Conservation (phyloP, 345 rosid species). For the Xanthoceras sorbifolium region DNA sequence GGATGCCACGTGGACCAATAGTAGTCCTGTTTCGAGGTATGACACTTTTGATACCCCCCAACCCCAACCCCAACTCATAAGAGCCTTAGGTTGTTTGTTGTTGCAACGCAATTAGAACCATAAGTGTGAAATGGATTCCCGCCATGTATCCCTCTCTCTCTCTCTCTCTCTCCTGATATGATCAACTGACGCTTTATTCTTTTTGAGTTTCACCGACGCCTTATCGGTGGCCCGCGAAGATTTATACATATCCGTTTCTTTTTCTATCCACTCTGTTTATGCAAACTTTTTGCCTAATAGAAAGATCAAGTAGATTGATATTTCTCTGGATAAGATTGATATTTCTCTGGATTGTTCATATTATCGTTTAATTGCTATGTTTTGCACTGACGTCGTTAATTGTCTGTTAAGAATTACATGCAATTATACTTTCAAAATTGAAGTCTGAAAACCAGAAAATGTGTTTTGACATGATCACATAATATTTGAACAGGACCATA, state of each 20-base stretch:
- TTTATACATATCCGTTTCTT: slow-evolving; percentile 11
- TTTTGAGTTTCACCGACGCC: slow-evolving; percentile 28
- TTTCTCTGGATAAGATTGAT: neutral
- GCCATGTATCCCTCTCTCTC: slow-evolving; percentile 32
- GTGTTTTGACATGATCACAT: neutral
- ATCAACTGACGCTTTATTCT: slow-evolving; percentile 7
- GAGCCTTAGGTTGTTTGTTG: slow-evolving; percentile 30
- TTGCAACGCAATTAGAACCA: slow-evolving; percentile 36
- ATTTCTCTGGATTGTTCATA: neutral
- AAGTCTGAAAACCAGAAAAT: neutral
- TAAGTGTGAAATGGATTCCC: slow-evolving; percentile 34
- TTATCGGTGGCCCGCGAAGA: slow-evolving; percentile 12
- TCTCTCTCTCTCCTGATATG: slow-evolving; percentile 1
- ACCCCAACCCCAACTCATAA: slow-evolving; percentile 15
- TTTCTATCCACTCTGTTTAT: slow-evolving; percentile 16
- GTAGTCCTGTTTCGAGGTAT: slow-evolving; percentile 23
- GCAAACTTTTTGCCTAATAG: neutral
- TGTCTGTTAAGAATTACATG: neutral
- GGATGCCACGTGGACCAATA: slow-evolving; percentile 70
- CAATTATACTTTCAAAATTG: neutral
- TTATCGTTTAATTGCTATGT: neutral
- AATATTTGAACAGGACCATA: neutral
- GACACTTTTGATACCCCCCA: slow-evolving; percentile 1
- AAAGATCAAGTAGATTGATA: neutral
- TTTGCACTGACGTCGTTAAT: neutral